Evolutionary conservation across 164 flowering plant genomes (phyloP), one percentile per base, ranked within the genome.

Genomic region (Vitis amurensis): DNA sequence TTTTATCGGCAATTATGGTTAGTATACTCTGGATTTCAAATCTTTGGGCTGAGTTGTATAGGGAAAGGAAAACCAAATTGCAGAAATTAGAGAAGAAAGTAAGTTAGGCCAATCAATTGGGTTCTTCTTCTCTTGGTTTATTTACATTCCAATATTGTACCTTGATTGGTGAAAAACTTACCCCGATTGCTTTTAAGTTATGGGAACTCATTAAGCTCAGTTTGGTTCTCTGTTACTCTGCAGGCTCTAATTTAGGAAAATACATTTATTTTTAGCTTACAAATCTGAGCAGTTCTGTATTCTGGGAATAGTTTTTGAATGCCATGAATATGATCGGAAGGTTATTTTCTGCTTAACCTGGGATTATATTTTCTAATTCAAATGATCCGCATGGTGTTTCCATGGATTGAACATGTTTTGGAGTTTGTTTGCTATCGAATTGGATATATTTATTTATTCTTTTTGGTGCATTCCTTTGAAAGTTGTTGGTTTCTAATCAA

Each of bases 21-120:
- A 91, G 98, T 61, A 74, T 87, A 19, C 64, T 93, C 77, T 95
- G 99, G 99, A 74, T 95, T 78, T 66, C 73, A 9, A 84, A 88
- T 80, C 82, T 87, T 44, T 95, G 99, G 98, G 59, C 87, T 58
- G 88, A 82, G 50, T 82, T 88, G 68, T 84, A 68, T 72, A 82
- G 78, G 58, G 89, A 88, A 70, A 86, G 86, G 66, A 78, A 3
- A 29, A 57, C 30, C 29, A 81, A 74, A 61, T 67, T 55, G 23
- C 23, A 49, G 13, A 80, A 74, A 61, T 67, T 76, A 70, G 74
- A 74, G 68, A 75, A 86, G 79, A 87, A 90, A 76, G 12, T 61
- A 7, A 72, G 63, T 49, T 81, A 77, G 67, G 5, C 44, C 44
- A 37, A 37, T 37, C 44, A 37, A 37, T 37, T 37, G 47, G 59